Base-by-base conservation (phyloP, 805 yeast genomes). In the Hanseniaspora singularis region DNA sequence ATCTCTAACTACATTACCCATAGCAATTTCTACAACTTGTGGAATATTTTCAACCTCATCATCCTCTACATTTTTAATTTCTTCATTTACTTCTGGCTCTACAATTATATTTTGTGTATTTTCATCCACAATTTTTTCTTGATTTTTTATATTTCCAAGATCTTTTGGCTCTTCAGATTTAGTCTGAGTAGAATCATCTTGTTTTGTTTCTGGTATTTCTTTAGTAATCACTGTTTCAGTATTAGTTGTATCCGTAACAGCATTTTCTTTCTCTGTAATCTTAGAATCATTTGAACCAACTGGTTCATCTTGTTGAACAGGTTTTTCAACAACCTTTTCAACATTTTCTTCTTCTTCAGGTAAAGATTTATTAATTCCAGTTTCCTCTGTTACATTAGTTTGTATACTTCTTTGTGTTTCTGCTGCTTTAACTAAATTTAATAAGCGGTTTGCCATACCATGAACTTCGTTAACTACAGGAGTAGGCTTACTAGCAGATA, bases 1-100 rank as follows among this genome's bases (percentile, higher is more conserved):
- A 48, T 64, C 59, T 46, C 73, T 59, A 32, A 61, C 63, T 14
- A 57, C 62, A 34, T 40, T 44, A 28, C 37, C 50, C 26, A 31
- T 49, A 12, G 49, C 48, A 7, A 51, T 37, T 12, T 39, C 48
- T 12, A 51, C 50, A 6, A 32, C 41, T 15, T 38, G 30, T 15
- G 46, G 49, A n/a, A 47, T 32, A 4, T 34, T 42, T 40, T 26
- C 41, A 19, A 15, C 22, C n/a, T 45, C 28, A 33, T 40, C 41
- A 26, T 28, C 49, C 9, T 15, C 41, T 7, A 15, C 40, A 11
- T 19, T 20, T n/a, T 3, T 28, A 19, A 19, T 7, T 14, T 27
- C 42, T 15, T 16, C 41, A 2, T 11, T 27, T 22, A 3, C 16
- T 11, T 30, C 32, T n/a, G 4, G 12, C 14, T 30, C 32, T 15